Conservation (phyloP, 345 rosid genomes). For the Excoecaria agallocha region DNA sequence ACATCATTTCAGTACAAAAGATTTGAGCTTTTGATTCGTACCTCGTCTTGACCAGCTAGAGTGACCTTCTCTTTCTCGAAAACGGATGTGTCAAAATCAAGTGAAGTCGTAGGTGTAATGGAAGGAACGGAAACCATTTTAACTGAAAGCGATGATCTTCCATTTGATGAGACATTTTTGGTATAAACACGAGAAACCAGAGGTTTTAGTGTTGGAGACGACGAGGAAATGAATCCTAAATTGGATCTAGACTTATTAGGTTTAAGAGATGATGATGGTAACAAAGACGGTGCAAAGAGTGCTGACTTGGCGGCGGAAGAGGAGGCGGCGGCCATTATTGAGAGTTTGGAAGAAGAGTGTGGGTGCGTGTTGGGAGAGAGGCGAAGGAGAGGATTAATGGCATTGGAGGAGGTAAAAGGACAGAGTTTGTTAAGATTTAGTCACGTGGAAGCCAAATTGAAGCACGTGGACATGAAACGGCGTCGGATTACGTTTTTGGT, state of each 20-base stretch:
- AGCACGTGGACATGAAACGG: background rate
- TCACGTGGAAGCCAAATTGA: slow-evolving; percentile 3
- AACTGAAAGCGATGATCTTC: background rate
- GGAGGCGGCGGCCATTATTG: slow-evolving; percentile 5
- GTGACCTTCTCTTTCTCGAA: slow-evolving; percentile 79
- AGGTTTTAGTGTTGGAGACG: slow-evolving; percentile 2
- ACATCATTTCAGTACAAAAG: background rate
- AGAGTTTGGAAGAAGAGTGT: background rate
- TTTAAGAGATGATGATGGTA: slow-evolving; percentile 1
- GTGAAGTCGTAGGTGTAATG: background rate
- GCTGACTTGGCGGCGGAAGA: background rate
- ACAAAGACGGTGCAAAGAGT: background rate
- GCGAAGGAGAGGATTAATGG: background rate
- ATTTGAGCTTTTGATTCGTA: slow-evolving; percentile 3
- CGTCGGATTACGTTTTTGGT: background rate
- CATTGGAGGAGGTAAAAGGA: background rate
- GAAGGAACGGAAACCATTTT: slow-evolving; percentile 16
- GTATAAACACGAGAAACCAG: slow-evolving; percentile 1
- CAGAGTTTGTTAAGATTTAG: background rate
- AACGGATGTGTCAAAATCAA: slow-evolving; percentile 71
- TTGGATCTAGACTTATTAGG: slow-evolving; percentile 1
- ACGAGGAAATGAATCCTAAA: background rate
- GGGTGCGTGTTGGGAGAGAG: background rate
- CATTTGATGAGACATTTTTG: background rate
- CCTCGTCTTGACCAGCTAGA: slow-evolving; percentile 83